Evolutionary conservation across 2,329 filamentous ascomycete genomes (phyloP), one percentile per base, ranked within the genome.

Genomic region (Claviceps purpurea): DNA sequence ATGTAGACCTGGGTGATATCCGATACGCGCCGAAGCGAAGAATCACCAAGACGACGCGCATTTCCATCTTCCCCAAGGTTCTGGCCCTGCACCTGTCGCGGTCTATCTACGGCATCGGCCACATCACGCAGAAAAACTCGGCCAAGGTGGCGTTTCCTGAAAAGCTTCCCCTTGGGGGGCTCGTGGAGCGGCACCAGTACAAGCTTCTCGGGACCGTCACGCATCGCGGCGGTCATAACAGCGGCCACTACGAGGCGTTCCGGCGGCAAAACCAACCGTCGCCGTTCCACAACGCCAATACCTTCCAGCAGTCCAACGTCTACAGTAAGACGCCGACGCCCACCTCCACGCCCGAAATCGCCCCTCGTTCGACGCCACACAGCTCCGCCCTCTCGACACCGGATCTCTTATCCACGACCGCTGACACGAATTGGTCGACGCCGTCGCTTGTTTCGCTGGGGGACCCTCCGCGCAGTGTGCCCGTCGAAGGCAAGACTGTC

Each of bases 221-320:
- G 22, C 93, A 98, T 65, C 95, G 95, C 62, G 93, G 93, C 40
- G 94, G 87, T 56, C 93, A 98, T 65, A 85, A 95, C 63, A 95
- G 89, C 61, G 93, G 93, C 1, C 93, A 98, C 64, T 98, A 98
- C 70, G 93, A 98, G 66, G 91, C 89, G 1, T 97, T 97, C 67
- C 79, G 93, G 38, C 80, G 93, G 40, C 93, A 97, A 67, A 85
- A 87, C 54, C 70, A 88, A 8, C 81, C 84, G 49, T 72, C 85
- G 3, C 90, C 90, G 0, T 97, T 83, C 64, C 86, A 88, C 1
- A 96, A 91, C 7, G 82, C 86, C 0, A 84, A 87, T 58, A 82
- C 82, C 0, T 91, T 95, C 67, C 84, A 86, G 55, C 77, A 78
- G 5, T 86, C 87, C 40, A 84, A 82, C 6, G 80, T 84, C 38